Evolutionary conservation across 2,329 filamentous ascomycete genomes (phyloP).

Genomic region (Penicillium griseofulvum): DNA sequence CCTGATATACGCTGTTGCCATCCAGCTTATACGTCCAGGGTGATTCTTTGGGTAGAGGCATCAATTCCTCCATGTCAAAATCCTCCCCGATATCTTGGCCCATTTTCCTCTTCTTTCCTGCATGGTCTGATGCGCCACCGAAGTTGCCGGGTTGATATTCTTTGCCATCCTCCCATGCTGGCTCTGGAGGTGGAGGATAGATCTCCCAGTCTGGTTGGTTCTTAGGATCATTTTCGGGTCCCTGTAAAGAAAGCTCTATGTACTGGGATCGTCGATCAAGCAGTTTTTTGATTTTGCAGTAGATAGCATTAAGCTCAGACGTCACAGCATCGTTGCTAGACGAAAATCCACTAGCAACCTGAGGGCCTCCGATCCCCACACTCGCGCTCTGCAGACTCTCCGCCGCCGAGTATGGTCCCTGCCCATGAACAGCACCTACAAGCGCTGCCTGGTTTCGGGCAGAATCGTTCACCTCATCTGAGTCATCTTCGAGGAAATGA

Average conservation of each 20-base stretch:
- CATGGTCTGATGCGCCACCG: conserved; percentile 43
- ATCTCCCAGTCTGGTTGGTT: conserved; percentile 81
- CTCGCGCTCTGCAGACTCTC: conserved; percentile 59
- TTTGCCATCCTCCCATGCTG: conserved; percentile 73
- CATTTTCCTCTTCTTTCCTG: conserved; percentile 70
- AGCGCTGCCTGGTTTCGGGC: conserved; percentile 52
- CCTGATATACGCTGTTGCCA: conserved; percentile 83
- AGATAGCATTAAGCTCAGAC: conserved; percentile 79
- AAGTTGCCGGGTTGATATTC: conserved; percentile 38
- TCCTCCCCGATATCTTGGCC: conserved; percentile 90
- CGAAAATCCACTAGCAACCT: conserved; percentile 62
- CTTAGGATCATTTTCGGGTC: conserved; percentile 79
- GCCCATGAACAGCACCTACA: conserved; percentile 54
- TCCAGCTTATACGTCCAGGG: conserved; percentile 77
- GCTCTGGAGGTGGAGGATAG: conserved; percentile 87
- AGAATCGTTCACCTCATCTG: conserved; percentile 48
- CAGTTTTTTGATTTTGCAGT: conserved; percentile 86
- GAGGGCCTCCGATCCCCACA: conserved; percentile 60
- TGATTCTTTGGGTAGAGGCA: conserved; percentile 69
- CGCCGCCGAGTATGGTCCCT: conserved; percentile 52
- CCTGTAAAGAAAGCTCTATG: conserved; percentile 78
- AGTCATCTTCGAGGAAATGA: conserved; percentile 18
- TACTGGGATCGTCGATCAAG: conserved; percentile 86
- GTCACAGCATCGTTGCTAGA: conserved; percentile 77
- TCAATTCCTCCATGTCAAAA: conserved; percentile 75